Conservation (phyloP, 176 grass and related monocot genomes). For the Paspalum vaginatum region DNA sequence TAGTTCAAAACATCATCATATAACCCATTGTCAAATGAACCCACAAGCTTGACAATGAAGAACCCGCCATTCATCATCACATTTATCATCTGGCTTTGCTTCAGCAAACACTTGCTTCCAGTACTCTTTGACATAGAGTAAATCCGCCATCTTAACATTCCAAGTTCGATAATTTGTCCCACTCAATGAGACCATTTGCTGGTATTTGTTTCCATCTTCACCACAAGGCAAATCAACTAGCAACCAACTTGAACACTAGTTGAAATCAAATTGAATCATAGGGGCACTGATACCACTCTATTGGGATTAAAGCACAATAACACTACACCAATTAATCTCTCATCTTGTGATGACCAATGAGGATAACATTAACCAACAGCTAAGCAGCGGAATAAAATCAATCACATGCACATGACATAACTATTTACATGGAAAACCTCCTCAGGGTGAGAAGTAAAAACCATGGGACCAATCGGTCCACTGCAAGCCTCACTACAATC, state of each 20-base stretch:
- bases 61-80: not conserved
- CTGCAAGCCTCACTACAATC: too few species aligned
- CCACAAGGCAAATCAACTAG: not conserved
- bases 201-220: not conserved
- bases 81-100: not conserved
- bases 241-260: not conserved
- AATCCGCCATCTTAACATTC: not conserved
- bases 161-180: not conserved
- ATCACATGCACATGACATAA: too few species aligned
- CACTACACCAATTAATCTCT: too few species aligned
- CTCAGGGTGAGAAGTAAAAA: too few species aligned
- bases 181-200: not conserved
- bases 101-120: not conserved
- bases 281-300: not conserved
- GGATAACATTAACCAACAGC: too few species aligned
- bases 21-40: not conserved
- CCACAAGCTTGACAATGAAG: not conserved
- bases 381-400: too few species aligned
- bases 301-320: not conserved
- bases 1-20: constrained; percentile 24
- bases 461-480: too few species aligned
- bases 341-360: too few species aligned
- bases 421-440: too few species aligned
- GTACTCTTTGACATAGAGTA: not conserved
- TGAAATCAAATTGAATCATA: too few species aligned